Base-by-base conservation (phyloP, 1,284 basidiomycete genomes). In the Cystobasidiaceae sp. region DNA sequence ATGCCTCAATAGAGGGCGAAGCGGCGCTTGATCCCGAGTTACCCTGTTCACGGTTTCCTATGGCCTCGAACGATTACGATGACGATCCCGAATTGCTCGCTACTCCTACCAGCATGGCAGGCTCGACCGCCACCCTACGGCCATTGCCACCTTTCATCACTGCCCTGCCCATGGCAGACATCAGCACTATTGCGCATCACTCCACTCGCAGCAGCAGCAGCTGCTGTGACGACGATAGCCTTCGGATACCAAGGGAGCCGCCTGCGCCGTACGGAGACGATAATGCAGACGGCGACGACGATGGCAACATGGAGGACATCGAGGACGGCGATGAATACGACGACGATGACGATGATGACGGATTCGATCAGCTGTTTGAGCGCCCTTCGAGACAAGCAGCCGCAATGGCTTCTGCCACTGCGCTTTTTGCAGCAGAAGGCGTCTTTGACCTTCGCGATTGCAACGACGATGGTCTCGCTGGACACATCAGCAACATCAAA, bases 311-410 rank as follows among this genome's bases (percentile, higher is more conserved):
- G 21, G 61, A 56, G 56, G 61, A 56, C 48, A 61, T 45, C 2
- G 48, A 49, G 34, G 43, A 43, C 48, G 48, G 58, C n/a, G 34
- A 61, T 43, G 48, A 51, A 37, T 43, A 51, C 17, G 45, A 50
- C 34, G 58, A 61, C 32, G 58, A 50, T 19, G 58, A 61, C 33
- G 58, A 61, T 49, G 11, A 46, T 11, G 44, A n/a, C n/a, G 13
- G 30, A 56, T 56, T 43, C 45, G 54, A 56, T 56, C 54, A 56
- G 21, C n/a, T 56, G 5, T 56, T 56, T 37, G 54, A 56, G 28
- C 15, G 41, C 9, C 50, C 41, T 3, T 52, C 50, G 8, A 28
- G 50, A 21, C 37, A 52, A 52, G 50, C 50, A 33, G 50, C 50
- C 11, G 19, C 41, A 21, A 37, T 23, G 15, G 41, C 50, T 52